Percentiles rank a stretch among this genome's conserved stretches.
phyloP scores from a whole-genome alignment of 2,329 filamentous ascomycete genomes.

The Lachnellula willkommii region DNA sequence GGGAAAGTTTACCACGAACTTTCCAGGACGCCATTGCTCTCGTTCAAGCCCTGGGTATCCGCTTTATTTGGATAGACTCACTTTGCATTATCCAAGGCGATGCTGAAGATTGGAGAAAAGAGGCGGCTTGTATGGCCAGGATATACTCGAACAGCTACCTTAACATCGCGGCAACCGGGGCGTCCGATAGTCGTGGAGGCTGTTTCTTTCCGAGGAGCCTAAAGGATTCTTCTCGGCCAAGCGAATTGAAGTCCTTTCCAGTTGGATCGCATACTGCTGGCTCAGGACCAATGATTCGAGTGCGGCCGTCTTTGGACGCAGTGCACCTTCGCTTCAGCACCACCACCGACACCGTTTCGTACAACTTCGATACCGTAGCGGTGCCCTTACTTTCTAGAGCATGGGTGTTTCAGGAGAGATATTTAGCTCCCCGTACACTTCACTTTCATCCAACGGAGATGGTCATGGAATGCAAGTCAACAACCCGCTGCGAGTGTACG shows the following conservation, averaged over 20 bases:
- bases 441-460: constrained; percentile 5
- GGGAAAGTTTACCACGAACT: constrained; percentile 19
- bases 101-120: constrained; percentile 25
- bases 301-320: neutral
- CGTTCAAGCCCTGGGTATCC: constrained; percentile 13
- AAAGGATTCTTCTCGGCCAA: neutral
- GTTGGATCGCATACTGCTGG: neutral
- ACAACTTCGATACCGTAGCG: neutral
- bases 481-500: neutral
- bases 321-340: neutral
- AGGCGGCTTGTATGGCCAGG: constrained; percentile 21
- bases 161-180: constrained; percentile 18
- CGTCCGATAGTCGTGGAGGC: constrained; percentile 3
- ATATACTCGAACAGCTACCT: constrained; percentile 23
- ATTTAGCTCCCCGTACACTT: constrained; percentile 8
- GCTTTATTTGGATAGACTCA: constrained; percentile 12
- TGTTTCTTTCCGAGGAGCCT: neutral
- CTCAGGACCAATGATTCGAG: neutral
- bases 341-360: neutral
- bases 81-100: constrained; percentile 30
- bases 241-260: neutral
- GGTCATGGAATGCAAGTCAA: constrained; percentile 3
- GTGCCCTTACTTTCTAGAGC: constrained; percentile 3
- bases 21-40: constrained; percentile 28
- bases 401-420: constrained; percentile 11